Evolutionary conservation across 192 early-diverging fungal genomes (phyloP).

Genomic region (Umbelopsis vinacea): DNA sequence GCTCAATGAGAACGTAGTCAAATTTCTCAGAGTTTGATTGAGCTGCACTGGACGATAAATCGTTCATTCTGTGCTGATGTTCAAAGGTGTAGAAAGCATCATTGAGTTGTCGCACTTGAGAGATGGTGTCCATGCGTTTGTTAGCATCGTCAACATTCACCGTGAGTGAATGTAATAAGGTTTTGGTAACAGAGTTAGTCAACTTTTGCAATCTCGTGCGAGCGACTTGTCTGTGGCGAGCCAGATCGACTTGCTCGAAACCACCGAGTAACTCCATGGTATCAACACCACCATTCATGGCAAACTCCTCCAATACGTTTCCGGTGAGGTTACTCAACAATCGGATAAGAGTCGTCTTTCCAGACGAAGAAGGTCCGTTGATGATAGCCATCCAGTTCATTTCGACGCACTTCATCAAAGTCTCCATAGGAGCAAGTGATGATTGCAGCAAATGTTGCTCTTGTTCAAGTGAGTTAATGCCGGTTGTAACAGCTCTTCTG

Average conservation of each 20-base stretch:
- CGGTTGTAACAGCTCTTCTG: constrained; percentile 41
- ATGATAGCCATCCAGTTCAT: constrained; percentile 92
- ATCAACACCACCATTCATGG: constrained; percentile 95
- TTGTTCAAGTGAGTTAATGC: constrained; percentile 42
- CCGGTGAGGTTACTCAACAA: constrained; percentile 83
- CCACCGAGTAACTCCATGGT: constrained; percentile 95
- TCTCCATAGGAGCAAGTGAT: constrained; percentile 69
- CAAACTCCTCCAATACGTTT: constrained; percentile 86
- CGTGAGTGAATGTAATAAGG: constrained; percentile 25
- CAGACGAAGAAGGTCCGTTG: constrained; percentile 80
- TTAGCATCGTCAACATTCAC: background rate
- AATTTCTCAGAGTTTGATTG: constrained; percentile 21
- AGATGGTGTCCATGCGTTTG: constrained; percentile 22
- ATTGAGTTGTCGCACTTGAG: constrained; percentile 37
- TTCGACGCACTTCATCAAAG: constrained; percentile 86
- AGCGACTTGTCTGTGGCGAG: constrained; percentile 62
- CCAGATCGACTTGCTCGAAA: constrained; percentile 94
- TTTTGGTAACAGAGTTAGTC: constrained; percentile 28
- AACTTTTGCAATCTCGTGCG: constrained; percentile 27
- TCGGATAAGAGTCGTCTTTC: constrained; percentile 89
- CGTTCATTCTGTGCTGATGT: constrained; percentile 35
- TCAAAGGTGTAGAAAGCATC: constrained; percentile 43
- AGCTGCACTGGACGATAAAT: background rate
- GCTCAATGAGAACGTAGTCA: constrained; percentile 28
- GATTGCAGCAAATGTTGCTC: constrained; percentile 70